Evolutionary conservation across 768 basidiomycete genomes (phyloP).

Genomic region (Astraeus odoratus): DNA sequence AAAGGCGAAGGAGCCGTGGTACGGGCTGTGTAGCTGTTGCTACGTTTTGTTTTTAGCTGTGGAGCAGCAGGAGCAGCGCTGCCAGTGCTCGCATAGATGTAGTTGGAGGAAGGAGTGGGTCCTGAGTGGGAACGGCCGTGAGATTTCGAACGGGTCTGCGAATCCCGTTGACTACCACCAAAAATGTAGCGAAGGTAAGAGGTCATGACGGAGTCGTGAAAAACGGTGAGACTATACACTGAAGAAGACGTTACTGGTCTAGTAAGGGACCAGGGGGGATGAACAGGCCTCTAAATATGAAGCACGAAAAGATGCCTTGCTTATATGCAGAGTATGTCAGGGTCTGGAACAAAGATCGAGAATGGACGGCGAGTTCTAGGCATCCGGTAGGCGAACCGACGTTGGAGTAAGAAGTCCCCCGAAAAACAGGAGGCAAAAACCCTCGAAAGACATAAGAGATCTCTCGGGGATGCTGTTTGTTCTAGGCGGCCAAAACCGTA

Average conservation of each 20-base stretch:
- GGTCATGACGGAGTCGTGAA: slow-evolving; percentile 33
- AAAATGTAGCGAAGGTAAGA: slow-evolving; percentile 46
- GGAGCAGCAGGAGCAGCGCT: slow-evolving; percentile 33
- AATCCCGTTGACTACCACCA: slow-evolving; percentile 25
- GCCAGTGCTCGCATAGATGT: slow-evolving; percentile 34
- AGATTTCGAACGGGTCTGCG: slow-evolving; percentile 29
- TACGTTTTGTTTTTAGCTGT: slow-evolving; percentile 30
- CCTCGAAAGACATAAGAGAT: slow-evolving; percentile 14
- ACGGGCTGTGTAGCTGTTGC: slow-evolving; percentile 33
- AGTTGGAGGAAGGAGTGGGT: slow-evolving; percentile 31
- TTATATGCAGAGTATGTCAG: slow-evolving; percentile 18
- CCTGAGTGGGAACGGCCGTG: slow-evolving; percentile 39
- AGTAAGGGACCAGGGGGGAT: slow-evolving; percentile 10
- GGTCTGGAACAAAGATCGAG: slow-evolving; percentile 13
- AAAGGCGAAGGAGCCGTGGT: slow-evolving; percentile 34
- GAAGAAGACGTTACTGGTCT: slow-evolving; percentile 4
- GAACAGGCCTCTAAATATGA: neutral
- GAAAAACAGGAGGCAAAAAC: slow-evolving; percentile 15
- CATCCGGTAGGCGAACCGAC: slow-evolving; percentile 12
- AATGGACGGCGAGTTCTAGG: slow-evolving; percentile 14
- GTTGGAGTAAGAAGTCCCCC: slow-evolving; percentile 30
- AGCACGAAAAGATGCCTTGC: neutral
- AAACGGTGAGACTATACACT: neutral
- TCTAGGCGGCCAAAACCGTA: slow-evolving; percentile 5
- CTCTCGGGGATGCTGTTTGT: slow-evolving; percentile 5